Conservation (phyloP, 202 grass and related monocot genomes). For the Panicum hallii region DNA sequence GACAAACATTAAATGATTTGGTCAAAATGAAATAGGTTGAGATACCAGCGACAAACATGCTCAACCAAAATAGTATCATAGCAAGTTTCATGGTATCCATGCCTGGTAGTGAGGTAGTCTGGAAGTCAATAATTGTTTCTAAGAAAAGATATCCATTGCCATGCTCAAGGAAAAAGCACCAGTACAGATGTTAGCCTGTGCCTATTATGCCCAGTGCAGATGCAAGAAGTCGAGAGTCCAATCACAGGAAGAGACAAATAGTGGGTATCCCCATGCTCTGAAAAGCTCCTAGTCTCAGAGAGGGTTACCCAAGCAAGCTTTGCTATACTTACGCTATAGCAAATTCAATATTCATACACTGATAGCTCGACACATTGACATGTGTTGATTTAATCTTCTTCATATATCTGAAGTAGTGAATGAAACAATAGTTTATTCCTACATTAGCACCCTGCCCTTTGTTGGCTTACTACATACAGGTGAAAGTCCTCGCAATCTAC, state of each 20-base stretch:
- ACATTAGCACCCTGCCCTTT: background rate
- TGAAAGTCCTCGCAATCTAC: background rate
- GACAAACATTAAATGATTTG: slow-evolving; percentile 24
- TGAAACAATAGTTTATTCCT: background rate
- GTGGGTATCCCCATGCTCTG: background rate
- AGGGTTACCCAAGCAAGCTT: background rate
- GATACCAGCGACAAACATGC: background rate
- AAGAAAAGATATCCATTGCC: slow-evolving; percentile 3
- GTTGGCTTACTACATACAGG: background rate
- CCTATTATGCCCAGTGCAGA: background rate
- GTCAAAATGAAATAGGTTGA: slow-evolving; percentile 10
- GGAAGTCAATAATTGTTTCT: background rate
- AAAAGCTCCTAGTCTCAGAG: background rate
- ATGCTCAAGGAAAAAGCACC: background rate
- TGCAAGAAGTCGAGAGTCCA: background rate
- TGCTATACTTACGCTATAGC: background rate
- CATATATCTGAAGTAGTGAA: background rate
- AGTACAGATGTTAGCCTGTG: background rate
- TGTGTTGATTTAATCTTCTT: background rate
- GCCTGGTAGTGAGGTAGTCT: background rate
- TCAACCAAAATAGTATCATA: slow-evolving; percentile 7
- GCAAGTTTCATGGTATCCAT: background rate
- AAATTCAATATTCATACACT: background rate
- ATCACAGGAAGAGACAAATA: background rate
- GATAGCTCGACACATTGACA: background rate